Base-by-base conservation (phyloP, 371 early-diverging fungal genomes). In the Mucor indicus region DNA sequence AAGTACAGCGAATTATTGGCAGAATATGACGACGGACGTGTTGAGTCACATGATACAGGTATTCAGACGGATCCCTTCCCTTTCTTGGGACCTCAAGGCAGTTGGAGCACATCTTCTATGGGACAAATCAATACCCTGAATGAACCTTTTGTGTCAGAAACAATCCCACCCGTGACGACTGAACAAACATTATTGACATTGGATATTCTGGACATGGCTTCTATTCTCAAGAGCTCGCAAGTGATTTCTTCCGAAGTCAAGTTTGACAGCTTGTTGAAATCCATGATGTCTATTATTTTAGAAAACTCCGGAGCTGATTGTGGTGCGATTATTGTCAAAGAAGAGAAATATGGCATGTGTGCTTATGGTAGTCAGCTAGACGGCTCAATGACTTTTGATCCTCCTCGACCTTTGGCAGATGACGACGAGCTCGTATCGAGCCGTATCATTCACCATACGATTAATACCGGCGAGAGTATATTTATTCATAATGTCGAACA, bases 201-300 rank as follows among this genome's bases (percentile, higher is more conserved):
- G 16, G 75, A 74, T 51, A 70, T 74, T 30, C 20, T 65, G 17
- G 74, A 73, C 38, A 60, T 73, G 55, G 74, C 70, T 9, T 73
- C 74, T 4, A 73, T 73, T 15, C 48, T 73, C 15, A 73, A 73
- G 52, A 73, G 74, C 20, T 67, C 70, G 1, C 74, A 73, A 53
- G 74, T 73, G 13, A 73, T 73, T 46, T 69, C 70, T 8, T 67
- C 67, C 9, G 74, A 69, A 54, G 74, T 73, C 32, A 64, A 63
- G 29, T 73, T 73, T 48, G 65, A 73, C 24, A 52, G 57, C 24
- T 32, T 73, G 1, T 27, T 73, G 32, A 60, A 62, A 30, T 64
- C 70, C 0, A 67, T 73, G 70, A 67, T 73, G 60, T 50, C 47
- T 11, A 73, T 73, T 10, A 73, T 69, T n/a, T 37, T 72, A 30